A percentile compares a stretch with the other conserved stretches of the same genome.
phyloP scores from a whole-genome alignment of 1,139 yeast species.

The Tardiomyces digboiensis region DNA sequence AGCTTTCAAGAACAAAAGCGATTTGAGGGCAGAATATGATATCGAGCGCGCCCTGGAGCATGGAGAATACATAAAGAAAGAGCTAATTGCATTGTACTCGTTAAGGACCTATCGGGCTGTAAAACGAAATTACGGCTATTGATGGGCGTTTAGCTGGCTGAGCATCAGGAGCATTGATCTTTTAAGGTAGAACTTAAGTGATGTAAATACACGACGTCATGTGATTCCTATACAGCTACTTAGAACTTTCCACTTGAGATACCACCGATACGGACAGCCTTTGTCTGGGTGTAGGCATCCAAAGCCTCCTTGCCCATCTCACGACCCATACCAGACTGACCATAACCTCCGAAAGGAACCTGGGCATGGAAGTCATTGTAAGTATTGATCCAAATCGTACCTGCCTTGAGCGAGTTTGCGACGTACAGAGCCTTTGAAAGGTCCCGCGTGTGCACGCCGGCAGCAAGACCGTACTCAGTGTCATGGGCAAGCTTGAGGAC shows the following conservation, averaged over 20 bases:
- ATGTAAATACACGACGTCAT: no score
- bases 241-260: not conserved
- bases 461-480: conserved; percentile 75
- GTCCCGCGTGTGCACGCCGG: conserved; percentile 69
- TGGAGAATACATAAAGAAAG: conserved; percentile 30
- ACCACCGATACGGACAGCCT: conserved; percentile 44
- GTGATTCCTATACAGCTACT: no score
- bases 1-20: conserved; percentile 21
- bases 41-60: conserved; percentile 22
- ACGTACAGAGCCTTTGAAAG: conserved; percentile 52
- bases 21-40: conserved; percentile 15
- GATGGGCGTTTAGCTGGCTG: no score
- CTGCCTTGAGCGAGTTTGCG: conserved; percentile 61
- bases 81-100: conserved; percentile 25
- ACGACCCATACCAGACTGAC: conserved; percentile 85
- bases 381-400: conserved; percentile 77
- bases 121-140: conserved; percentile 23
- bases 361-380: conserved; percentile 76
- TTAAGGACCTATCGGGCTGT: conserved; percentile 26
- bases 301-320: conserved; percentile 85
- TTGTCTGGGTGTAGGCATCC: conserved; percentile 72
- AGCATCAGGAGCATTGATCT: no score
- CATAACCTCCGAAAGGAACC: conserved; percentile 79
- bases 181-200: no score
- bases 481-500: conserved; percentile 62